A percentile compares a stretch with the other conserved stretches of the same genome.
Evolutionary conservation across 805 yeast species (phyloP).

Genomic region (Kluyveromyces starmeri): DNA sequence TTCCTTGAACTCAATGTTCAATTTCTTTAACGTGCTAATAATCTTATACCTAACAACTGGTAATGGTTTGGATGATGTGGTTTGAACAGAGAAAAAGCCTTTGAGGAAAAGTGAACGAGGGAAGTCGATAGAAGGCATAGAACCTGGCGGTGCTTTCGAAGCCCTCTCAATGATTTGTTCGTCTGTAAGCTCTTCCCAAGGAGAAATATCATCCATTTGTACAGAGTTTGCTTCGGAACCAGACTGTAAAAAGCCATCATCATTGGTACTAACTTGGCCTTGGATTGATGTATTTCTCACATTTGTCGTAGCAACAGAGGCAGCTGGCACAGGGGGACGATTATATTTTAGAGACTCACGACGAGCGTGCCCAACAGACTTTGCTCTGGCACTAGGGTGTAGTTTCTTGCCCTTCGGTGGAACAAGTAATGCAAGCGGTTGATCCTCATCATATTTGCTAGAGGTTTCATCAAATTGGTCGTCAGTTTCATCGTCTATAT

Average conservation of each 20-base stretch:
- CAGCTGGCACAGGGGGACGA: conserved; percentile 25
- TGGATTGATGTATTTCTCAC: conserved; percentile 16
- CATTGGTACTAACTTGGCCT: conserved; percentile 23
- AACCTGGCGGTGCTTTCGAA: conserved; percentile 55
- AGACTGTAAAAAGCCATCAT: conserved; percentile 35
- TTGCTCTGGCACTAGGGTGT: conserved; percentile 85
- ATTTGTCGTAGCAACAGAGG: conserved; percentile 17
- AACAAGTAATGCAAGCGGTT: conserved; percentile 18
- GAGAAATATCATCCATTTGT: conserved; percentile 3
- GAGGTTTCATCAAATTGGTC: conserved; percentile 5
- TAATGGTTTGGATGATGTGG: conserved; percentile 86
- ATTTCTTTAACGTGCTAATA: conserved; percentile 61
- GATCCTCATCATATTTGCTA: conserved; percentile 13
- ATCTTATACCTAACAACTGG: conserved; percentile 82
- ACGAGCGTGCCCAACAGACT: conserved; percentile 63
- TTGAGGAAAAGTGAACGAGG: conserved; percentile 85
- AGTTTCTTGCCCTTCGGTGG: conserved; percentile 28
- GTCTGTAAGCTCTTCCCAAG: conserved; percentile 33
- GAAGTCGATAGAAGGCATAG: conserved; percentile 91
- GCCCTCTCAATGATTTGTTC: conserved; percentile 40
- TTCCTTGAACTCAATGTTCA: conserved; percentile 77
- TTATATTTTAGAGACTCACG: conserved; percentile 43
- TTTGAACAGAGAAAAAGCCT: conserved; percentile 91
- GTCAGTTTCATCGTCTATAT: conserved; percentile 12
- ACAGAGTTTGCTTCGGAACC: conserved; percentile 44